Conservation (phyloP, 345 rosid species). For the Nephelium lappaceum region DNA sequence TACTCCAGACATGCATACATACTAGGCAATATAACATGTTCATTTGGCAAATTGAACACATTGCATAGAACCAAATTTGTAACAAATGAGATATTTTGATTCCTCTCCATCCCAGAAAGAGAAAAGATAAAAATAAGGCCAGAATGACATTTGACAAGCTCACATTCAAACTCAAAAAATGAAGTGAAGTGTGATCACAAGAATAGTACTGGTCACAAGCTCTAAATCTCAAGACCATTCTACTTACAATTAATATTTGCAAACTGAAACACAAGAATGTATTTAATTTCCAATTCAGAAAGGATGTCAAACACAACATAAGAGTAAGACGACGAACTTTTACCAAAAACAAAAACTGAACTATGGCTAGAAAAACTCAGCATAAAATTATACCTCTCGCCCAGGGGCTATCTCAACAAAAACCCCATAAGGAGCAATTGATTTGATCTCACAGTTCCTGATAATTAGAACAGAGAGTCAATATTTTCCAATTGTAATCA, state of each 20-base stretch:
- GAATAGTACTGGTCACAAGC: neutral
- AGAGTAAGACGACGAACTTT: neutral
- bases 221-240: neutral
- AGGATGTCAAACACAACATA: neutral
- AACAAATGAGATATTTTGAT: neutral
- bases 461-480: slow-evolving; percentile 26
- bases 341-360: neutral
- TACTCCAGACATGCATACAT: neutral
- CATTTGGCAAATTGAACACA: neutral
- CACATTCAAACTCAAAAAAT: neutral
- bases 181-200: too few species aligned
- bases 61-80: neutral
- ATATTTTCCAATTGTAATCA: neutral
- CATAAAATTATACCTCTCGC: slow-evolving; percentile 66
- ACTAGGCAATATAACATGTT: slow-evolving; percentile 3
- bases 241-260: neutral
- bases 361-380: neutral
- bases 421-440: slow-evolving; percentile 87
- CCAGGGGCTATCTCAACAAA: slow-evolving; percentile 98
- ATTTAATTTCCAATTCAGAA: slow-evolving; percentile 1
- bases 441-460: slow-evolving; percentile 93
- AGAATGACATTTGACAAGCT: neutral
- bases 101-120: neutral
- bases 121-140: neutral
- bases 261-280: neutral